Base-by-base conservation (phyloP, 2,329 filamentous ascomycete species). In the Aspergillus caelatus region DNA sequence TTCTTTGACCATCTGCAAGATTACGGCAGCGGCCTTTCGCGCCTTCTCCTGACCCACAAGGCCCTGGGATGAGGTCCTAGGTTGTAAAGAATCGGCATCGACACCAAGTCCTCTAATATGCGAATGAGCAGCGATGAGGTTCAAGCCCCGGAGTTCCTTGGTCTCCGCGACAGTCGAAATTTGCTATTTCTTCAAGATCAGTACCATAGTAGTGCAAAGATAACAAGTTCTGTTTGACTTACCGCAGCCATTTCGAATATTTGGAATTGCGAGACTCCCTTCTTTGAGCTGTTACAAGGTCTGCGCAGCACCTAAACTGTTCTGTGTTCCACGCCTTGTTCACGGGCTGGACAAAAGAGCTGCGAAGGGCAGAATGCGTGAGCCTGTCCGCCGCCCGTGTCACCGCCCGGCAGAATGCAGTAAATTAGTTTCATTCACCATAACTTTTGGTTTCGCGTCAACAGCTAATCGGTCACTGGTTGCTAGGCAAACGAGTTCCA, bases 1-100 rank as follows among this genome's bases (percentile, higher is more conserved):
- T 76, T 97, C 93, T 82, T 96, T 97, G 73, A 96, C 96, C 95
- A 99, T 99, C 83, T 97, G 93, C 65, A 99, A 83, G 72, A 99
- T 96, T 56, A 99, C 91, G 1, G 94, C 95, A 3, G 95, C 95
- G 11, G 95, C 95, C 81, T 97, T 98, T 65, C 95, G 90, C 62
- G 95, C 95, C 84, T 97, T 97, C 75, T 96, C 90, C 81, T 99
- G 95, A 53, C 95, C 95, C 10, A 99, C 94, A 6, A 99, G 88
- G 41, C 95, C 95, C 79, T 99, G 95, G 16, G 94, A 96, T 55
- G 91, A 86, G 32, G 87, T 80, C 64, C 94, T 89, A 23, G 95
- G 94, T 74, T 97, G 94, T 69, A 99, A 85, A 8, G 93, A 95
- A 75, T 96, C 93, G 63, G 89, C 83, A 83, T 98, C 94, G 72